These are phyloP conservation scores for Chrysopogon serrulatus DNA, from an alignment of 176 grass and related monocot genomes.

Conservation along the genomic window DNA sequence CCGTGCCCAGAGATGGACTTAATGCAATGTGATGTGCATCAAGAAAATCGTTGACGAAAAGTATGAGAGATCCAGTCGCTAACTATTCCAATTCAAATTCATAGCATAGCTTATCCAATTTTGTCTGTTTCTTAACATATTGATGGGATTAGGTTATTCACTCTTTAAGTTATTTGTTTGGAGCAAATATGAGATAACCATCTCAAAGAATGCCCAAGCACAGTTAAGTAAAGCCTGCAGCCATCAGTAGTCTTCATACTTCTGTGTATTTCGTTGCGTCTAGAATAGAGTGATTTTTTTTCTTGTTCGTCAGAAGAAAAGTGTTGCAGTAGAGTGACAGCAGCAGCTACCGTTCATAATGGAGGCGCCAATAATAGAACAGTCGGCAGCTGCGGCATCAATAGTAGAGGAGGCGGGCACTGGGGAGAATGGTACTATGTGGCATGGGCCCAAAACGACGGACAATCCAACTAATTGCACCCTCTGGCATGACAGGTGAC, in stretches of 20 bases:
- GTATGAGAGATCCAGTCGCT: not conserved
- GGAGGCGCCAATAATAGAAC: slow-evolving; percentile 21
- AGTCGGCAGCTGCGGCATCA: not conserved
- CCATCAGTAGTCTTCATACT: not conserved
- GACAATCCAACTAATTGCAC: slow-evolving; percentile 11
- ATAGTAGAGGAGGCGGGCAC: not conserved
- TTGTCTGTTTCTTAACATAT: not conserved
- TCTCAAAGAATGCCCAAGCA: not conserved
- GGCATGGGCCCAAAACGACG: slow-evolving; percentile 15
- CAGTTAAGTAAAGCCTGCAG: not conserved
- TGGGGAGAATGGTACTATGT: not conserved
- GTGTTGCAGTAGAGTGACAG: not conserved
- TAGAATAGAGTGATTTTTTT: not conserved
- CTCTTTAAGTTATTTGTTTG: not conserved
- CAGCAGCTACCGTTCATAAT: slow-evolving; percentile 16
- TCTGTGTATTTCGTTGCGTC: not conserved
- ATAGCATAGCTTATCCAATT: not conserved
- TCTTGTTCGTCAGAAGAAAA: not conserved
- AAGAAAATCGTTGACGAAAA: not conserved
- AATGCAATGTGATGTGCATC: not conserved
- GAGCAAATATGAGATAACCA: too few species aligned
- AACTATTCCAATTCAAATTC: not conserved
- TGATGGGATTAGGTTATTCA: not conserved
- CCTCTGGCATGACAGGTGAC: slow-evolving; percentile 12
- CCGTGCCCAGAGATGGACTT: not conserved